These are phyloP conservation scores for Pistacia vera DNA, from an alignment of 345 rosid genomes.

Conservation along the genomic window DNA sequence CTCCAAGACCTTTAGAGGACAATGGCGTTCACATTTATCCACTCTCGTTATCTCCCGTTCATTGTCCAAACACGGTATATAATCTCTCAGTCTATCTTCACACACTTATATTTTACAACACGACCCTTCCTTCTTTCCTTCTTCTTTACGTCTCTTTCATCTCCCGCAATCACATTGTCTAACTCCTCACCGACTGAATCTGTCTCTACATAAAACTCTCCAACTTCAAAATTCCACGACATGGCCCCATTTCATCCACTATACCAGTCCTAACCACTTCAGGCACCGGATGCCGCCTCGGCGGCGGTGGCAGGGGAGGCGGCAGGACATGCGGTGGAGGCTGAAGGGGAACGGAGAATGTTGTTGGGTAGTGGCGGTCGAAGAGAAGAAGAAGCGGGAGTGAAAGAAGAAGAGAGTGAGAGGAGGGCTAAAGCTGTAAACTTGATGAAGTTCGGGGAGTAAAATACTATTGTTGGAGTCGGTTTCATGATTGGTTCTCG, in stretches of 20 bases:
- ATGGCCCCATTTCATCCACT: slow-evolving; percentile 64
- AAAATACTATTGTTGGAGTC: slow-evolving; percentile 13
- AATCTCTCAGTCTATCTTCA: slow-evolving; percentile 39
- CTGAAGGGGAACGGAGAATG: slow-evolving; percentile 11
- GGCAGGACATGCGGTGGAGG: slow-evolving; percentile 27
- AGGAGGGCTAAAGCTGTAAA: slow-evolving; percentile 36
- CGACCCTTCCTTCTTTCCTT: slow-evolving; percentile 3
- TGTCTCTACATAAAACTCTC: slow-evolving; percentile 38
- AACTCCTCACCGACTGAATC: slow-evolving; percentile 25
- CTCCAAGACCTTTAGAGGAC: slow-evolving; percentile 43
- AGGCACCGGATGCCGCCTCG: slow-evolving; percentile 1
- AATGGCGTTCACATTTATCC: slow-evolving; percentile 42
- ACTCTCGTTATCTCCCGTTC: slow-evolving; percentile 39
- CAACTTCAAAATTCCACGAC: slow-evolving; percentile 49
- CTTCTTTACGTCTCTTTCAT: background rate
- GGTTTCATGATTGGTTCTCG: slow-evolving; percentile 10
- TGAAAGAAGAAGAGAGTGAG: too few relatives aligned
- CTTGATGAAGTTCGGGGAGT: slow-evolving; percentile 44
- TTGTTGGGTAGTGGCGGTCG: slow-evolving; percentile 20
- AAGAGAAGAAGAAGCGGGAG: too few relatives aligned
- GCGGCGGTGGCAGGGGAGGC: slow-evolving; percentile 31
- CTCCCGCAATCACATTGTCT: slow-evolving; percentile 14
- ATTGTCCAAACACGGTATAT: slow-evolving; percentile 56
- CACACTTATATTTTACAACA: slow-evolving; percentile 34
- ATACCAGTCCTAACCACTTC: slow-evolving; percentile 48